Percentiles rank a stretch among this genome's conserved stretches.
Evolutionary conservation across 495 filamentous ascomycete genomes (phyloP).

Genomic region (Pyronema omphalodes): DNA sequence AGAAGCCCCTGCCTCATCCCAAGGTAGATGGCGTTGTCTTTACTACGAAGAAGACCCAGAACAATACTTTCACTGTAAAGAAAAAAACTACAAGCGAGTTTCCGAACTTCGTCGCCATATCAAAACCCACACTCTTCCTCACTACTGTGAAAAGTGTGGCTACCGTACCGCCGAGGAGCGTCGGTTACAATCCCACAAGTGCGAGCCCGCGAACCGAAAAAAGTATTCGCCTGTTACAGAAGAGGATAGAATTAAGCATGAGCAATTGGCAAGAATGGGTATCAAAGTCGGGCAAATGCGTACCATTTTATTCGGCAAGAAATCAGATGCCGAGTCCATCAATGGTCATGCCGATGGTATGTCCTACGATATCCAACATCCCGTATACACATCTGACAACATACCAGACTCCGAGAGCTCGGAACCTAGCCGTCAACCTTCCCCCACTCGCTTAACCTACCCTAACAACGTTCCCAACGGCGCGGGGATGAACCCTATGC

Average conservation of each 20-base stretch:
- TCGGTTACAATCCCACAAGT: slow-evolving; percentile 3
- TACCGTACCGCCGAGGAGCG: slow-evolving; percentile 6
- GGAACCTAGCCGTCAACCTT: background rate
- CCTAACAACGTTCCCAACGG: too few species aligned
- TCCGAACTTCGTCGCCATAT: slow-evolving; percentile 3
- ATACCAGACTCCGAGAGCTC: background rate
- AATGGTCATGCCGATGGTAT: slow-evolving; percentile 1
- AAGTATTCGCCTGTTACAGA: slow-evolving; percentile 1
- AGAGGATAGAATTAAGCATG: slow-evolving; percentile 1
- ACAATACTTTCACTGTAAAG: background rate
- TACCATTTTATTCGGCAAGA: slow-evolving; percentile 4
- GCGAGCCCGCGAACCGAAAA: slow-evolving; percentile 2
- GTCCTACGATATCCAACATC: background rate
- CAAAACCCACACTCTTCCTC: slow-evolving; percentile 6
- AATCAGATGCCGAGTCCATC: background rate
- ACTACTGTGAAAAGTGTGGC: slow-evolving; percentile 3
- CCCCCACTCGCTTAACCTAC: background rate
- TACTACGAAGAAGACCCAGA: slow-evolving; percentile 4
- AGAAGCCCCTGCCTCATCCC: background rate
- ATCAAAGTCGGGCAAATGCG: slow-evolving; percentile 6
- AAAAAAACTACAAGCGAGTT: slow-evolving; percentile 5
- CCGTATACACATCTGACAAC: background rate
- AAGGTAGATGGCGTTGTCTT: slow-evolving; percentile 3
- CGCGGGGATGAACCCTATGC: background rate
- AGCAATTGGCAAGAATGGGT: slow-evolving; percentile 5